A percentile compares a stretch with the other conserved stretches of the same genome.
These are phyloP conservation scores for Cryphonectria radicalis DNA, from an alignment of 2,329 filamentous ascomycete genomes.

Conservation along the genomic window DNA sequence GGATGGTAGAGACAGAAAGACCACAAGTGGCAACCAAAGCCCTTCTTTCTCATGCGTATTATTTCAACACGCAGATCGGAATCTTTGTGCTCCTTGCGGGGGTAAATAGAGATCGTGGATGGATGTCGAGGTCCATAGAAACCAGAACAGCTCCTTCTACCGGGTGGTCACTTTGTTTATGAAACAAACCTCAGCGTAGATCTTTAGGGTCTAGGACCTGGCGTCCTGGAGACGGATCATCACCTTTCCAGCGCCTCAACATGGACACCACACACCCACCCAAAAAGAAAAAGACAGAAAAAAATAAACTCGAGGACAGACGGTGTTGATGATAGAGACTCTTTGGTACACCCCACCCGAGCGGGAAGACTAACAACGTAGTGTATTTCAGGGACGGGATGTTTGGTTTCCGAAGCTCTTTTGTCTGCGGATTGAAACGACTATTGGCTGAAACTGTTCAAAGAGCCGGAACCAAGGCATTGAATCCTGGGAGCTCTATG, in stretches of 20 bases:
- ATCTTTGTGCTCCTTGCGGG: background rate
- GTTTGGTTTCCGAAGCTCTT: slow-evolving; percentile 12
- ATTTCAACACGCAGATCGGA: background rate
- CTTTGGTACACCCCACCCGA: no score
- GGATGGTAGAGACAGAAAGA: background rate
- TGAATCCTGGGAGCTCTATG: background rate
- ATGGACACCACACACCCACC: background rate
- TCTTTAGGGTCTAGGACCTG: background rate
- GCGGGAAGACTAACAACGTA: slow-evolving; percentile 1
- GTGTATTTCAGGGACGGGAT: slow-evolving; percentile 11
- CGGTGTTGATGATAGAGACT: background rate
- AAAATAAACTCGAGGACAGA: background rate
- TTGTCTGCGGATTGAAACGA: slow-evolving; percentile 6
- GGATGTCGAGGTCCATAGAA: background rate
- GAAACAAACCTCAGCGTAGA: slow-evolving; percentile 4
- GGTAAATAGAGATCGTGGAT: background rate
- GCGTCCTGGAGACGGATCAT: background rate
- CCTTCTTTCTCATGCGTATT: background rate
- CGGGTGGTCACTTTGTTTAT: slow-evolving; percentile 8
- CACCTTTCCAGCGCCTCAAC: background rate
- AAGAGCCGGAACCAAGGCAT: background rate
- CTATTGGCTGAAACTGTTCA: slow-evolving; percentile 9
- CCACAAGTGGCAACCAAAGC: background rate
- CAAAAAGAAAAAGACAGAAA: background rate
- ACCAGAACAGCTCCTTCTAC: background rate